A percentile compares a stretch with the other conserved stretches of the same genome.
Evolutionary conservation across 202 grass and related monocot species (phyloP).

Genomic region (Schoenoplectus tabernaemontani): DNA sequence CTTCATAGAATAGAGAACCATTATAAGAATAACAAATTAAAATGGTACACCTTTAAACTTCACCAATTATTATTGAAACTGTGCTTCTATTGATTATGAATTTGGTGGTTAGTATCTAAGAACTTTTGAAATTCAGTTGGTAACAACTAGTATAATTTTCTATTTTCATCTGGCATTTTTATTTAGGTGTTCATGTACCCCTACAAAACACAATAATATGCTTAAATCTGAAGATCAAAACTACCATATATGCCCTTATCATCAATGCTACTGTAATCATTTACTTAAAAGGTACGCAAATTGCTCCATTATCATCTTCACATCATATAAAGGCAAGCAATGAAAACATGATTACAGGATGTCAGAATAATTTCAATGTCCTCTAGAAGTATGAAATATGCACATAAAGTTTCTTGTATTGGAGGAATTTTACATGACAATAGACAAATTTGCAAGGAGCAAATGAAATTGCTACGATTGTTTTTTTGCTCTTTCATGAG

Average conservation of each 20-base stretch:
- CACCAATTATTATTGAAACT: not conserved
- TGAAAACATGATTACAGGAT: not conserved
- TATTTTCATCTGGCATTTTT: not conserved
- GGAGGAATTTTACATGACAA: not conserved
- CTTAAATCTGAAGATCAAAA: not conserved
- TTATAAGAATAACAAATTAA: conserved; percentile 18
- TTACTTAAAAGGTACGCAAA: not conserved
- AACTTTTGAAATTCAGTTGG: not conserved
- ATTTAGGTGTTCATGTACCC: not conserved
- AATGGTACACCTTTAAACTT: conserved; percentile 6
- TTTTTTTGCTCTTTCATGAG: not conserved
- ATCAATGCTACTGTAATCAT: not conserved
- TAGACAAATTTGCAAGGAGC: not conserved
- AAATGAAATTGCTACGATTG: not conserved
- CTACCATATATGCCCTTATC: not conserved
- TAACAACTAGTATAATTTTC: not conserved
- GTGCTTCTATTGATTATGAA: not conserved
- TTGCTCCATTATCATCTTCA: not conserved
- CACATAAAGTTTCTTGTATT: conserved; percentile 15
- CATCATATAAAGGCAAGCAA: not conserved
- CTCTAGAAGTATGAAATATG: not conserved
- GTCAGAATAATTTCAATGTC: not conserved
- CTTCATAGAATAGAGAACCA: conserved; percentile 27
- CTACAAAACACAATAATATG: not conserved
- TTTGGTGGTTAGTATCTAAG: not conserved